phyloP scores from a whole-genome alignment of 2,329 filamentous ascomycete species.

The Phialemonium atrogriseum region DNA sequence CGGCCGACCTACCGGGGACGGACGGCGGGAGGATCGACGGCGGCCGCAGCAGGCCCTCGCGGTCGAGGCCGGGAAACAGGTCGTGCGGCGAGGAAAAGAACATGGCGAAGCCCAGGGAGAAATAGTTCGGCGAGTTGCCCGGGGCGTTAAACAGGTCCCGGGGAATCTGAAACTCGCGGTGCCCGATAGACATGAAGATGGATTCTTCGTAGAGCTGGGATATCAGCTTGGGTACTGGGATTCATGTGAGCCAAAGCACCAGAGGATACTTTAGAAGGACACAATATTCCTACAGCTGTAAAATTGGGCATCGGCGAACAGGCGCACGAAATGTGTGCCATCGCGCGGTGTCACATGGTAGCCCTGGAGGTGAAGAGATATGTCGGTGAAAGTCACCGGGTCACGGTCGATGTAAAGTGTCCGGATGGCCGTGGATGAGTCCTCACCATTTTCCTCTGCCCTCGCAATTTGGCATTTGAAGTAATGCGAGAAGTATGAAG shows the following conservation, averaged over 20 bases:
- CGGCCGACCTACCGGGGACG: constrained; percentile 73
- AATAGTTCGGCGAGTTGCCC: constrained; percentile 93
- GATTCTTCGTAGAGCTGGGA: constrained; percentile 86
- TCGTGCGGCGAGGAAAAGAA: constrained; percentile 78
- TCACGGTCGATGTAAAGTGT: constrained; percentile 95
- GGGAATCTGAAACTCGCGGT: constrained; percentile 80
- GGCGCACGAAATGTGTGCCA: constrained; percentile 78
- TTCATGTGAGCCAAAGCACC: too few species aligned
- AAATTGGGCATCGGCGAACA: constrained; percentile 93
- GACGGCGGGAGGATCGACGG: constrained; percentile 78
- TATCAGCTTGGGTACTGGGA: constrained; percentile 72
- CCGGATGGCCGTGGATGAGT: constrained; percentile 44
- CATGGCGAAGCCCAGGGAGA: constrained; percentile 79
- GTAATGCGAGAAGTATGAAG: constrained; percentile 93
- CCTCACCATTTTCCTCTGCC: constrained; percentile 51
- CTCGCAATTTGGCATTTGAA: constrained; percentile 73
- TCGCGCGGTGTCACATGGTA: constrained; percentile 80
- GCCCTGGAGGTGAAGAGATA: constrained; percentile 82
- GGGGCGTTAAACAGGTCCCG: constrained; percentile 78
- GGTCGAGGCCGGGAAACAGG: constrained; percentile 77
- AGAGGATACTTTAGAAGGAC: background rate
- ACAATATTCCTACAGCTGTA: constrained; percentile 60
- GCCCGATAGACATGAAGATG: constrained; percentile 87
- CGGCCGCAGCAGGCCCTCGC: constrained; percentile 71
- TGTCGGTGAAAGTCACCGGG: constrained; percentile 80